Percentiles rank a stretch among this genome's conserved stretches.
Conservation (phyloP, 2,329 filamentous ascomycete species). For the Sporothrix brunneoviolacea region DNA sequence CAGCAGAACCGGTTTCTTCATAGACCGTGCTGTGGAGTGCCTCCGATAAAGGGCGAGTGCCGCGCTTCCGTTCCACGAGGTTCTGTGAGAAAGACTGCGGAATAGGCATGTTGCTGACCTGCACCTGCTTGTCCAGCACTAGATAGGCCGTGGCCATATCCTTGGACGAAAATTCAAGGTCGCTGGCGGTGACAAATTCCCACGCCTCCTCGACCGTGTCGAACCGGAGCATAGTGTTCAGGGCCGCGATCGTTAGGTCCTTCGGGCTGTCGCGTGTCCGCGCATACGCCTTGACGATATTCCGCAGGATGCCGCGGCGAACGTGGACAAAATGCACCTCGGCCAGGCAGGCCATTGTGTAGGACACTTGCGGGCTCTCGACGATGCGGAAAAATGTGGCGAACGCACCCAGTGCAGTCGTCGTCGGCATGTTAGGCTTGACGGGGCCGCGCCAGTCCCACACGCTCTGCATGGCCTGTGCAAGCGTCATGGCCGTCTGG, state of each 20-base stretch:
- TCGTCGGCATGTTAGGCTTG: conserved; percentile 40
- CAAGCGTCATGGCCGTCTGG: conserved; percentile 54
- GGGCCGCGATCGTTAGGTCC: conserved; percentile 50
- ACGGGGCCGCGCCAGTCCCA: conserved; percentile 52
- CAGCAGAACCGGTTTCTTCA: conserved; percentile 27
- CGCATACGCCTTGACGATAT: conserved; percentile 48
- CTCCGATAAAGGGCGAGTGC: conserved; percentile 42
- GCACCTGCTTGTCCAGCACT: conserved; percentile 37
- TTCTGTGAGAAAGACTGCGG: conserved; percentile 49
- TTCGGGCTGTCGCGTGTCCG: conserved; percentile 51
- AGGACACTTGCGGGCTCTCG: conserved; percentile 50
- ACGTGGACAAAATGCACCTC: conserved; percentile 60
- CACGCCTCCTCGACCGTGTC: conserved; percentile 62
- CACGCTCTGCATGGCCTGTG: conserved; percentile 54
- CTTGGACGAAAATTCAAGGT: conserved; percentile 43
- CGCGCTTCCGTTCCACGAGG: conserved; percentile 56
- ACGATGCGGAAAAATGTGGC: conserved; percentile 55
- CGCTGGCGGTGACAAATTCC: conserved; percentile 54
- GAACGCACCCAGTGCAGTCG: conserved; percentile 43
- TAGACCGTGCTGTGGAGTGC: conserved; percentile 51
- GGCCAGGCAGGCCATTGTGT: conserved; percentile 63
- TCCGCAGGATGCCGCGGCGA: conserved; percentile 51
- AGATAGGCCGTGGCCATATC: conserved; percentile 33
- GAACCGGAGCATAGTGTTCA: conserved; percentile 57
- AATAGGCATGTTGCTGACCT: conserved; percentile 40